These are phyloP conservation scores for Moricandia moricandioides DNA, from an alignment of 345 rosid genomes.

Conservation along the genomic window DNA sequence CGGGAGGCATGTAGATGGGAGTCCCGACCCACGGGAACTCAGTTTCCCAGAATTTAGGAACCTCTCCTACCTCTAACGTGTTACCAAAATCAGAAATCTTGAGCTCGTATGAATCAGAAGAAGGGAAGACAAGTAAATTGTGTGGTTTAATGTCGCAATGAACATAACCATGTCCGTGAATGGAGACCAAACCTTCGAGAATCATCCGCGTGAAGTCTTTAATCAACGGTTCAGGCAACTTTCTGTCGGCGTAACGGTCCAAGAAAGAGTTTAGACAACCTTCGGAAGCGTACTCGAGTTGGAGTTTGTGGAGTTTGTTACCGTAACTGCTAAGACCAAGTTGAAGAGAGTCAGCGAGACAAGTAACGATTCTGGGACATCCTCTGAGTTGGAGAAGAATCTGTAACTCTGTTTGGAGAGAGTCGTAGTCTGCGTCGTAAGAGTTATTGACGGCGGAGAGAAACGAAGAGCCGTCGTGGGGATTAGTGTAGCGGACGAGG, in stretches of 20 bases:
- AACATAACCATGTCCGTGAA: background rate
- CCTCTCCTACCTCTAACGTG: background rate
- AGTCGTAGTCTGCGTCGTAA: background rate
- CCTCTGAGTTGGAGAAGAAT: background rate
- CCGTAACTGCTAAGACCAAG: background rate
- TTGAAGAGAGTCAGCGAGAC: background rate
- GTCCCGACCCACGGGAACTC: background rate
- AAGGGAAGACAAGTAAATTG: background rate
- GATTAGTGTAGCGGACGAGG: too few relatives aligned
- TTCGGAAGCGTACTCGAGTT: background rate
- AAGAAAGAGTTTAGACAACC: background rate
- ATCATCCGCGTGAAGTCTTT: background rate
- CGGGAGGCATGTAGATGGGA: background rate
- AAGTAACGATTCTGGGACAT: background rate
- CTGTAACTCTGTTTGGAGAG: background rate
- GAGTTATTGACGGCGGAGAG: background rate
- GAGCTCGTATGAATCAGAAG: background rate
- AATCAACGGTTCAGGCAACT: background rate
- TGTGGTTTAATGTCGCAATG: background rate
- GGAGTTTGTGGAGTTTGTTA: background rate
- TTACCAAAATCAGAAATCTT: background rate
- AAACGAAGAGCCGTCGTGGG: too few relatives aligned
- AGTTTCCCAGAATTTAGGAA: background rate
- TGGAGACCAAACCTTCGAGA: background rate
- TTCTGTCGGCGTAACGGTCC: background rate